Base-by-base conservation (phyloP, 352 stramenopile genomes). In the Phytophthora melonis region DNA sequence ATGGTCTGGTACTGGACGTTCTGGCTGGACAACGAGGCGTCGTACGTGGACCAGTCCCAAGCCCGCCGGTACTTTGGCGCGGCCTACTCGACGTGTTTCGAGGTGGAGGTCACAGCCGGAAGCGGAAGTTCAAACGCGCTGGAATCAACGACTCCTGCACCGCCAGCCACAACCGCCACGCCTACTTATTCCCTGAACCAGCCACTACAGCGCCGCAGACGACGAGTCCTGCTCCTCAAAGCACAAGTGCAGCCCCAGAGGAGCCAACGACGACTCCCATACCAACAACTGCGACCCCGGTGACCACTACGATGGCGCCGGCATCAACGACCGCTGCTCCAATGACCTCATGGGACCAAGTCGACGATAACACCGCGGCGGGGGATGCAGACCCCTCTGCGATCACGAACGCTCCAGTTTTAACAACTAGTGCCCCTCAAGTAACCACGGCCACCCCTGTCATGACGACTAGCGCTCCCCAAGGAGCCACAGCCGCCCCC, bases 1-100 rank as follows among this genome's bases (percentile, higher is more conserved):
- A 83, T 91, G 69, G 85, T 92, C 9, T 92, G 85, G 85, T 91
- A 87, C 66, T 92, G 85, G 85, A 89, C 82, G 54, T 92, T 89
- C 63, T 92, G 86, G 70, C 61, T 89, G 2, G 79, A 89, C 34
- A 63, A 90, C 49, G 70, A 78, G 47, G 41, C 14, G 25, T 66
- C 64, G 1, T 92, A 92, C 58, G 72, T 87, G 3, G 84, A 92
- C 55, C 78, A 87, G 56, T 58, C 72, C 5, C 75, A 78, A 27
- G 82, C 82, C 2, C 77, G 73, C 25, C 81, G 84, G 5, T 92
- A 92, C 73, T 90, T 89, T 81, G 85, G 83, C 7, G 85, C 85
- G 8, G 81, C 85, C 5, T 92, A 90, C 62, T 87, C 81, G 49
- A 89, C 86, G 36, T 91, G 86, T 66, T 93, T 93, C 68, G 72